Conservation (phyloP, 2,329 filamentous ascomycete species). For the Exophiala dermatitidis region DNA sequence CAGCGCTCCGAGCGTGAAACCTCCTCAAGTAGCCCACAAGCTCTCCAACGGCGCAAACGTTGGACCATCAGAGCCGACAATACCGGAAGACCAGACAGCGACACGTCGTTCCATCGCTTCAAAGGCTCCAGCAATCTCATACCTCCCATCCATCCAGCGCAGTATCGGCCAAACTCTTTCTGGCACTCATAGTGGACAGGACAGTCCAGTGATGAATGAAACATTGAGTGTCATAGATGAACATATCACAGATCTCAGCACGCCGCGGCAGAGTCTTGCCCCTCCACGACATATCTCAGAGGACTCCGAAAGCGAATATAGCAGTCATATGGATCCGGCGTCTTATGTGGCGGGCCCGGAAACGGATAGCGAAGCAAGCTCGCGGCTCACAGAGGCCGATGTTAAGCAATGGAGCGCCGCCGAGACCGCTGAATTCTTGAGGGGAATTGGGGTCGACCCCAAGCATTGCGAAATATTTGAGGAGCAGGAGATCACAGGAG, state of each 20-base stretch:
- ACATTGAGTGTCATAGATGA: constrained; percentile 95
- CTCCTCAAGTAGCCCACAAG: constrained; percentile 3
- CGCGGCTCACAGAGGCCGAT: constrained; percentile 60
- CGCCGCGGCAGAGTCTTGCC: constrained; percentile 48
- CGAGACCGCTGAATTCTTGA: constrained; percentile 82
- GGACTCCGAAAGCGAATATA: constrained; percentile 79
- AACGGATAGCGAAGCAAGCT: constrained; percentile 85
- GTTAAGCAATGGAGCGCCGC: constrained; percentile 72
- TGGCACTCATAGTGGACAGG: constrained; percentile 46
- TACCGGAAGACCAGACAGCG: constrained; percentile 21
- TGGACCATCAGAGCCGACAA: constrained; percentile 23
- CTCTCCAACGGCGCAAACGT: constrained; percentile 1
- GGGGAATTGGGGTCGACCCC: constrained; percentile 75
- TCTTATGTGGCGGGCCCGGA: constrained; percentile 93
- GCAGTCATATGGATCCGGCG: constrained; percentile 63
- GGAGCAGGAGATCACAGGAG: constrained; percentile 92
- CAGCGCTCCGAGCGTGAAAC: constrained; percentile 3
- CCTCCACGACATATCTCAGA: constrained; percentile 34
- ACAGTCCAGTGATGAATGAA: constrained; percentile 81
- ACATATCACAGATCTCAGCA: constrained; percentile 82
- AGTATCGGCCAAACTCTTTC: constrained; percentile 42
- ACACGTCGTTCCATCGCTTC: constrained; percentile 26
- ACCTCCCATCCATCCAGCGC: constrained; percentile 37
- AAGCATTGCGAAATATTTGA: constrained; percentile 89
- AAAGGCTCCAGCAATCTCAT: constrained; percentile 32